Base-by-base conservation (phyloP, 2,329 filamentous ascomycete species). In the Mycosphaerella sp. region DNA sequence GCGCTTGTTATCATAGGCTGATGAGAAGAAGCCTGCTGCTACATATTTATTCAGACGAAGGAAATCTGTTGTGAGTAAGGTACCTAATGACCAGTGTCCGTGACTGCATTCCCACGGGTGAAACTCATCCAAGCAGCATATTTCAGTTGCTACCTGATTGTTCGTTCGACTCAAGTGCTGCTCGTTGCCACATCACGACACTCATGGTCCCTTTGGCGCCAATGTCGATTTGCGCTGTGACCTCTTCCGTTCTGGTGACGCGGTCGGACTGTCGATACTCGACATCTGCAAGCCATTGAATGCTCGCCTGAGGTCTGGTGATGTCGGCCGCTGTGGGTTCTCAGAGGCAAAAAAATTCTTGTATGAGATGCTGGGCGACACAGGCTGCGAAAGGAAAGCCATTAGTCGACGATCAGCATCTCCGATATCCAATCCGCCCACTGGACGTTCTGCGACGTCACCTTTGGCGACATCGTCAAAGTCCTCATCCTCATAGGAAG, bases 401-500 rank as follows among this genome's bases (percentile, higher is more conserved):
- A 44, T 44, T 45, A 55, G 46, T 5, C 45, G 52, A 34, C 46
- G 27, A 46, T 50, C 40, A 12, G 55, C 54, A 17, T 54, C 44
- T 16, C 41, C 27, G 8, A 34, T 28, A 6, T 44, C 46, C 34
- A 47, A 28, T 4, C 49, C 37, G 4, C 43, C 30, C 21, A 44
- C 40, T 32, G 35, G 41, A 6, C 48, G 37, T 3, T 44, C 55
- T 13, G 41, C 21, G 5, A 25, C 45, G 18, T 50, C 52, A 9
- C 44, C 41, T 7, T 50, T 49, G 2, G 50, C 50, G n/a, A 49
- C 44, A 37, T 55, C 55, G 41, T 44, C 49, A 16, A 52, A 52
- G 42, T 58, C 57, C 17, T 60, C 55, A 14, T 60, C 58, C 12
- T 57, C 54, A 35, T 59, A 59, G 1, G 53, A 57, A 30, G 58